Percentiles rank a stretch among this genome's conserved stretches.
Conservation (phyloP, 2,329 filamentous ascomycete species). For the Emergomyces orientalis region DNA sequence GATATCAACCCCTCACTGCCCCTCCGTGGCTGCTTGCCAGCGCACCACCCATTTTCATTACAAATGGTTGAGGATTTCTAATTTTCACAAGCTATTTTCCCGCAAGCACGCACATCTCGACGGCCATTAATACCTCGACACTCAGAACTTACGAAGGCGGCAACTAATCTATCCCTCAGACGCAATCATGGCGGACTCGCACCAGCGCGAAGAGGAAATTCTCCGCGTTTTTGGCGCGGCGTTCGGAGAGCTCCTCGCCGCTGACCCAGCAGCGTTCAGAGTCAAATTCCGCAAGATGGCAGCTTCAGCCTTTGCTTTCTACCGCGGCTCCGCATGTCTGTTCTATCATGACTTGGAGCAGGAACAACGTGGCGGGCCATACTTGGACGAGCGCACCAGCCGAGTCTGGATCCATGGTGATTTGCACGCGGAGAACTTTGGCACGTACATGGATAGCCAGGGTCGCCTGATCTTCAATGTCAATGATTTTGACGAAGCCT, state of each 20-base stretch:
- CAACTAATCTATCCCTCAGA: not conserved
- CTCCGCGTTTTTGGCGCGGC: constrained; percentile 15
- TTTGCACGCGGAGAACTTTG: constrained; percentile 18
- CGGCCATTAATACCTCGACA: not conserved
- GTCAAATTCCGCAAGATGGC: constrained; percentile 27
- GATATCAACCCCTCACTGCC: not conserved
- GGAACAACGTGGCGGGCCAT: constrained; percentile 9
- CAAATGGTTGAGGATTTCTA: not conserved
- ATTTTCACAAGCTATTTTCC: no score
- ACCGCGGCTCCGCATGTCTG: constrained; percentile 16
- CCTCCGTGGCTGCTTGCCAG: not conserved
- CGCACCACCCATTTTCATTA: not conserved
- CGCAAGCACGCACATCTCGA: not conserved
- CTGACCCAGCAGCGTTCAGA: constrained; percentile 29
- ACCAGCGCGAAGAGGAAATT: constrained; percentile 16
- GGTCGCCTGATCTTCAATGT: constrained; percentile 18
- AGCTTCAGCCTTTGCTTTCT: constrained; percentile 18
- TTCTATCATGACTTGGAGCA: constrained; percentile 16
- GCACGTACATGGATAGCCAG: constrained; percentile 18
- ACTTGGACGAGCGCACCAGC: constrained; percentile 13
- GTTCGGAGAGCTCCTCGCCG: constrained; percentile 22
- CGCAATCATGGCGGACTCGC: not conserved
- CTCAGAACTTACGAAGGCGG: not conserved
- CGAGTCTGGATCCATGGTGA: constrained; percentile 18
- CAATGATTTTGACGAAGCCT: constrained; percentile 19